phyloP scores from a whole-genome alignment of 2,329 filamentous ascomycete species.

The Zopfia rhizophila region DNA sequence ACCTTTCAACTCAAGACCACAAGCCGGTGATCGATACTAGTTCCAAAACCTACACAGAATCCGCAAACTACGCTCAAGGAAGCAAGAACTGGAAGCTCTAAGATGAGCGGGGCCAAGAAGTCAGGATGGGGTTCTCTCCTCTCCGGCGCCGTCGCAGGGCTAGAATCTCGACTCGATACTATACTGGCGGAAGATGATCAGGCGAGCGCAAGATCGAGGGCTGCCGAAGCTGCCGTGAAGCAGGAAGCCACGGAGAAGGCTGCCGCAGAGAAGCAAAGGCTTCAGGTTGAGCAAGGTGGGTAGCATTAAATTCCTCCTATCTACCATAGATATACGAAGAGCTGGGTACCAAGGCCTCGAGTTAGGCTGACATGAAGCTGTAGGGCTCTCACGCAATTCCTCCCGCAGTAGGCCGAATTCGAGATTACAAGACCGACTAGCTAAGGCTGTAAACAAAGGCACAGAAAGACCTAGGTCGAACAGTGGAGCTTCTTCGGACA shows the following conservation, averaged over 20 bases:
- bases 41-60: slow-evolving; percentile 9
- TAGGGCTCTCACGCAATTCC: slow-evolving; percentile 69
- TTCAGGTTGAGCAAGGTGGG: slow-evolving; percentile 46
- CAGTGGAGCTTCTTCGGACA: slow-evolving; percentile 60
- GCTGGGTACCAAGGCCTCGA: no score
- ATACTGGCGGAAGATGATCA: slow-evolving; percentile 85
- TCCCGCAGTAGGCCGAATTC: slow-evolving; percentile 78
- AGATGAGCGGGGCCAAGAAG: slow-evolving; percentile 42
- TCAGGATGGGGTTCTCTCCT: slow-evolving; percentile 38
- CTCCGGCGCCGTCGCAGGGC: slow-evolving; percentile 87
- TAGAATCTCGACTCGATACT: slow-evolving; percentile 91
- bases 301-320: slow-evolving; percentile 11
- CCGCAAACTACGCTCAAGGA: slow-evolving; percentile 2
- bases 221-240: slow-evolving; percentile 50
- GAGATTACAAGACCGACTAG: slow-evolving; percentile 87
- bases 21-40: slow-evolving; percentile 40
- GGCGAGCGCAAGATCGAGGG: slow-evolving; percentile 55
- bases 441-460: slow-evolving; percentile 84
- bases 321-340: no score
- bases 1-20: slow-evolving; percentile 37
- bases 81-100: slow-evolving; percentile 9
- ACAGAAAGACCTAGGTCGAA: slow-evolving; percentile 61
- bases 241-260: slow-evolving; percentile 41
- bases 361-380: slow-evolving; percentile 31
- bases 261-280: slow-evolving; percentile 38